phyloP scores from a whole-genome alignment of 2,329 filamentous ascomycete genomes.

The Fusarium penzigii region DNA sequence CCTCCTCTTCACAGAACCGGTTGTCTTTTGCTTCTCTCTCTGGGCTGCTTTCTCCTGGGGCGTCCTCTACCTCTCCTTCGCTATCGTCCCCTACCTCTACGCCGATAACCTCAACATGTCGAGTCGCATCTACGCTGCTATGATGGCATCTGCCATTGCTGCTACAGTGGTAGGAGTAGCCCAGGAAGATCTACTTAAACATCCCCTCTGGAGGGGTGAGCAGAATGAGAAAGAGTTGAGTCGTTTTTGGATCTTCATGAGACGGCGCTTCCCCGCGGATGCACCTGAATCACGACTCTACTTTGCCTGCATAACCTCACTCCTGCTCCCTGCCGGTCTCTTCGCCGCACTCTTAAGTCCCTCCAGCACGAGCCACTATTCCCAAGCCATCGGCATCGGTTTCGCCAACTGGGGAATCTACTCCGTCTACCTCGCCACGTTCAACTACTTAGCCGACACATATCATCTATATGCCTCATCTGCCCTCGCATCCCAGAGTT shows the following conservation, averaged over 20 bases:
- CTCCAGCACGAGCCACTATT: slow-evolving; percentile 26
- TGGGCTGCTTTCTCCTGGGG: slow-evolving; percentile 93
- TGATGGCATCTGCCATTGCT: slow-evolving; percentile 66
- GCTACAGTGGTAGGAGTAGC: slow-evolving; percentile 70
- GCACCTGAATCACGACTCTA: slow-evolving; percentile 79
- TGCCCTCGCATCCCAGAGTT: slow-evolving; percentile 82
- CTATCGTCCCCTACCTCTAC: slow-evolving; percentile 79
- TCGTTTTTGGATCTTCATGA: slow-evolving; percentile 47
- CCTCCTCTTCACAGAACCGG: slow-evolving; percentile 72
- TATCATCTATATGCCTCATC: slow-evolving; percentile 85
- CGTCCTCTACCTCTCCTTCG: slow-evolving; percentile 82
- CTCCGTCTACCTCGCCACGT: slow-evolving; percentile 81
- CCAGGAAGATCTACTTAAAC: slow-evolving; percentile 67
- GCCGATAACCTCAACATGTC: slow-evolving; percentile 62
- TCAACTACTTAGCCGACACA: slow-evolving; percentile 89
- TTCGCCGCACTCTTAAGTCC: slow-evolving; percentile 49
- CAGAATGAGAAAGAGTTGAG: slow-evolving; percentile 26
- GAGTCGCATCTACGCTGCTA: slow-evolving; percentile 72
- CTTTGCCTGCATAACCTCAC: slow-evolving; percentile 75
- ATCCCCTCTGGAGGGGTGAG: slow-evolving; percentile 35
- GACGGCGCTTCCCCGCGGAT: slow-evolving; percentile 48
- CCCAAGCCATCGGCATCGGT: slow-evolving; percentile 58
- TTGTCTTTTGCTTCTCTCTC: slow-evolving; percentile 83
- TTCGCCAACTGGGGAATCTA: slow-evolving; percentile 85
- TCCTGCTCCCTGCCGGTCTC: slow-evolving; percentile 75